Conservation (phyloP, 345 rosid genomes). For the Iberis pinnata region DNA sequence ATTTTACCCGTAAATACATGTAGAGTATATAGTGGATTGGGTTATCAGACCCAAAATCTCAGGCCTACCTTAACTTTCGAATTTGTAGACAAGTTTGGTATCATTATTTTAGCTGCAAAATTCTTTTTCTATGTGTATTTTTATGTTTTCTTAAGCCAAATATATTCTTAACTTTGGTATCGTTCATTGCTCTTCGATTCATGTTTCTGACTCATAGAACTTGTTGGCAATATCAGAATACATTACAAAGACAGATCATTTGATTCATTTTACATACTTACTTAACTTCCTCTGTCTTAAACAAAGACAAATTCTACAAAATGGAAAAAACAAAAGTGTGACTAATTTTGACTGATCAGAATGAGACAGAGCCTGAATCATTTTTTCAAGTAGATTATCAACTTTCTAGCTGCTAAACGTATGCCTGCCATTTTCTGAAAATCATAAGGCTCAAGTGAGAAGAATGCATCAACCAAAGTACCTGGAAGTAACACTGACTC, state of each 20-base stretch:
- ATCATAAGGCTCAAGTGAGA: constrained; percentile 61
- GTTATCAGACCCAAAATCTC: too few species aligned
- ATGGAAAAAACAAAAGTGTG: too few species aligned
- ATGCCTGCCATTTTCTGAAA: constrained; percentile 63
- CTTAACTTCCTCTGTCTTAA: constrained; percentile 10
- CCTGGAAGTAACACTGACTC: constrained; percentile 39
- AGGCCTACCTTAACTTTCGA: too few species aligned
- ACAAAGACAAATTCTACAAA: neutral
- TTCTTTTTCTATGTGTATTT: constrained; percentile 23
- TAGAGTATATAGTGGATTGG: too few species aligned
- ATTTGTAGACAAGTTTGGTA: too few species aligned
- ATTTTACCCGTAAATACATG: too few species aligned
- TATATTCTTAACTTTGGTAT: constrained; percentile 22
- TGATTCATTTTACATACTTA: constrained; percentile 2
- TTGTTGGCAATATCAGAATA: neutral
- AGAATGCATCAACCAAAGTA: constrained; percentile 52
- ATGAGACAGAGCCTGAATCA: constrained; percentile 12
- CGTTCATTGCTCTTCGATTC: neutral
- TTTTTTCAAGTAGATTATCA: constrained; percentile 36
- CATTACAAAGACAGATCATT: constrained; percentile 1
- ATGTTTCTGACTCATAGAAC: too few species aligned
- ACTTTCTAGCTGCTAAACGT: constrained; percentile 47
- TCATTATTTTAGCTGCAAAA: constrained; percentile 9
- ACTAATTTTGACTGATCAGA: constrained; percentile 18
- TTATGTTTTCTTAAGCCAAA: constrained; percentile 25